Evolutionary conservation across 140 eudicot genomes (phyloP), one percentile per base, ranked within the genome.

Genomic region (Anethum foeniculum): DNA sequence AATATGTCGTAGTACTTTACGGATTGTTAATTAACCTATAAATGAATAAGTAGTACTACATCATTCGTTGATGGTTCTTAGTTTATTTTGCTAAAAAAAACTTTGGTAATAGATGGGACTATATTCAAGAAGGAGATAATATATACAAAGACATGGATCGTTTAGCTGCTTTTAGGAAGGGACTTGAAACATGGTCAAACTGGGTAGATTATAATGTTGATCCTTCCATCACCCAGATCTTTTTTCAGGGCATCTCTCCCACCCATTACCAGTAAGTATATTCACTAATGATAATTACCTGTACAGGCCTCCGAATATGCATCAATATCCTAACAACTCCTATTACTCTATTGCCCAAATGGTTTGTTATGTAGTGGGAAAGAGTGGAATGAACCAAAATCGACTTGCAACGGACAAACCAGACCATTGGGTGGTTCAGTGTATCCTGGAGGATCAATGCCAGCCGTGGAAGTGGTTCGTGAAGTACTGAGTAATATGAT

Each of bases 221-320:
- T 82, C 89, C 92, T 7, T 25, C 78, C 62, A 85, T 80, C 10
- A 80, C 97, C 12, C 81, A 80, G 41, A 87, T 90, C 39, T 89
- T 87, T 85, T 92, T 90, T 82, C 97, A 92, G 74, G 96, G 96
- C 74, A 89, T 92, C 76, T 93, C 97, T 30, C 96, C 97, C 6
- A 86, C 93, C 19, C 97, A 93, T 86, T 93, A 87, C 84, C 78
- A 85, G 97, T 92, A 85, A 84, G 89, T 78, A 75, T 32, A 4
- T 68, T 18, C 12, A 5, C 9, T 5, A 16, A 67, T 15, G 12
- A 68, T 68, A 30, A 4, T 30, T 68, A 68, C 44, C 4, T 30
- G 21, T 68, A 25, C 16, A 8, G 28, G 15, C 12, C 27, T n/a
- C 36, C 10, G 16, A 13, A 19, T 21, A 21, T 54, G 64, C 64